Conservation (phyloP, 2,329 filamentous ascomycete genomes). For the Lecanoromycetidae sp. region DNA sequence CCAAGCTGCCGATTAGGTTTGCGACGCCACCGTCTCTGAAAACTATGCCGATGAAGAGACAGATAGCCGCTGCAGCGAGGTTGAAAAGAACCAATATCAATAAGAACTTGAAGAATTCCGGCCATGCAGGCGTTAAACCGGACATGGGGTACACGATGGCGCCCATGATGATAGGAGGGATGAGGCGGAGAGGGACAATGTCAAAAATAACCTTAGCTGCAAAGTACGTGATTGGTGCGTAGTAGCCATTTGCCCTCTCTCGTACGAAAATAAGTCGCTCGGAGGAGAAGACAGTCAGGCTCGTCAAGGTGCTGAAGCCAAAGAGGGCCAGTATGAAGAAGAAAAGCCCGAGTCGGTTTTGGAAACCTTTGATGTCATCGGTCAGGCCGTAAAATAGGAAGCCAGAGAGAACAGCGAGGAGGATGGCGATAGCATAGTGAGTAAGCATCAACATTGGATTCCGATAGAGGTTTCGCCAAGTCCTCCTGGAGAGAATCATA, state of each 20-base stretch:
- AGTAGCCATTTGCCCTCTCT: slow-evolving; percentile 94
- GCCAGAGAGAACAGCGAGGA: slow-evolving; percentile 85
- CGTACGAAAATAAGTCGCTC: slow-evolving; percentile 85
- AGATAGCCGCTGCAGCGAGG: slow-evolving; percentile 82
- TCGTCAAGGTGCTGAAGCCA: slow-evolving; percentile 91
- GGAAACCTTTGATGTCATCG: slow-evolving; percentile 92
- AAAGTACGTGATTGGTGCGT: slow-evolving; percentile 88
- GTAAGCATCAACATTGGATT: slow-evolving; percentile 98
- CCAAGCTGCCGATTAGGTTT: slow-evolving; percentile 82
- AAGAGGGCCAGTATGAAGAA: slow-evolving; percentile 95
- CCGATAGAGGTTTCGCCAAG: slow-evolving; percentile 93
- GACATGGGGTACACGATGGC: slow-evolving; percentile 98
- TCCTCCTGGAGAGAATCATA: slow-evolving; percentile 73
- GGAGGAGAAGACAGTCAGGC: slow-evolving; percentile 80
- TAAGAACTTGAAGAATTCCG: slow-evolving; percentile 83
- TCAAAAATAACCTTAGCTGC: slow-evolving; percentile 96
- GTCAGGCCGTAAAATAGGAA: slow-evolving; percentile 94
- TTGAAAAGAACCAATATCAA: slow-evolving; percentile 92
- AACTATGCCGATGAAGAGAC: slow-evolving; percentile 89
- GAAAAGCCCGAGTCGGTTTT: slow-evolving; percentile 92
- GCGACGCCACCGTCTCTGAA: slow-evolving; percentile 86
- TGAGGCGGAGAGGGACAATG: slow-evolving; percentile 82
- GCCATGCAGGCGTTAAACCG: slow-evolving; percentile 67
- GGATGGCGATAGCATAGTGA: slow-evolving; percentile 92
- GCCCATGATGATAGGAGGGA: slow-evolving; percentile 90